Conservation (phyloP, 345 rosid genomes). For the Schrenkiella parvula region DNA sequence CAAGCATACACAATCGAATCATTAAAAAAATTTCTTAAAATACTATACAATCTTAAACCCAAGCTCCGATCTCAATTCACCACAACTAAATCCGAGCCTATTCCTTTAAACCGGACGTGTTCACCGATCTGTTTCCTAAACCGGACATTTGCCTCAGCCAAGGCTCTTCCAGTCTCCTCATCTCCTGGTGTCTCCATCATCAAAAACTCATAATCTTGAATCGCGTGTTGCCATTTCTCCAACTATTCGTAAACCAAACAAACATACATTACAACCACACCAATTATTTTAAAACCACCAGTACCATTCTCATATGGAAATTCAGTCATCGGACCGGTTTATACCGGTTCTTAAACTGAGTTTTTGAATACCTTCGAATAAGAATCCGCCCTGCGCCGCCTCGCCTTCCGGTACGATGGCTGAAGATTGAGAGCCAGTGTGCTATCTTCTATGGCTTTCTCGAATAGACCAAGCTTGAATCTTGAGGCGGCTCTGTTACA, state of each 20-base stretch:
- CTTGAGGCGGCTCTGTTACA: slow-evolving; percentile 93
- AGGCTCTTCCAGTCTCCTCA: slow-evolving; percentile 53
- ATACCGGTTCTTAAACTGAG: neutral
- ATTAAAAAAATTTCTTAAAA: neutral
- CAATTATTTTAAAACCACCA: neutral
- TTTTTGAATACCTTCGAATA: slow-evolving; percentile 52
- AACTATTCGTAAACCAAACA: slow-evolving; percentile 38
- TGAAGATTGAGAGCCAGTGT: slow-evolving; percentile 57
- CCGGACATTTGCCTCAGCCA: slow-evolving; percentile 54
- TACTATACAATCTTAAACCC: slow-evolving; percentile 25
- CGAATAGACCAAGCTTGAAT: slow-evolving; percentile 58
- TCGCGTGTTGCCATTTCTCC: slow-evolving; percentile 73
- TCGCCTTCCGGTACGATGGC: slow-evolving; percentile 73
- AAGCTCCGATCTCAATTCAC: slow-evolving; percentile 16
- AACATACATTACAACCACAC: neutral
- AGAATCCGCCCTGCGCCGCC: slow-evolving; percentile 77
- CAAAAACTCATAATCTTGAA: slow-evolving; percentile 72
- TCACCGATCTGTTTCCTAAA: slow-evolving; percentile 45
- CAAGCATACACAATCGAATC: neutral
- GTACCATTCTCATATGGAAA: neutral
- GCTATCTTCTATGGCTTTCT: slow-evolving; percentile 81
- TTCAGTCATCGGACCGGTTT: neutral
- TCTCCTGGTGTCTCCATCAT: slow-evolving; percentile 61
- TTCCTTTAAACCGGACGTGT: slow-evolving; percentile 41
- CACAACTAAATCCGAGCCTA: slow-evolving; percentile 48